Conservation (phyloP, 495 filamentous ascomycete species). For the Physcia stellaris region DNA sequence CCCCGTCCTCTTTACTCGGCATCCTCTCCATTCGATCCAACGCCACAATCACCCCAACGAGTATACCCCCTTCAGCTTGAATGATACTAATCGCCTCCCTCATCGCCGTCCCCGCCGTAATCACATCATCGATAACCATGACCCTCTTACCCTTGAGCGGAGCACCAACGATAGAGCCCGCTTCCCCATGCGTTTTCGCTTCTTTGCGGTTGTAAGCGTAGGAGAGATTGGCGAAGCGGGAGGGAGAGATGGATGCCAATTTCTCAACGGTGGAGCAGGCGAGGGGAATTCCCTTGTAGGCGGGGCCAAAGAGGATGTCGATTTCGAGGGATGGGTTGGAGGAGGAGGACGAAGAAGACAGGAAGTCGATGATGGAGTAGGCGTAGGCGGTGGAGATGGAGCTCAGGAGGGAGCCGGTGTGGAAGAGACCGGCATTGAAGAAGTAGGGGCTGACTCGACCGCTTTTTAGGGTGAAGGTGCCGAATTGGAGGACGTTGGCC, state of each 20-base stretch:
- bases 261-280: constrained; percentile 58
- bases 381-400: constrained; percentile 72
- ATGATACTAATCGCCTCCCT: constrained; percentile 82
- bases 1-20: constrained; percentile 39
- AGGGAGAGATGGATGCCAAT: constrained; percentile 46
- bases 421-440: constrained; percentile 87
- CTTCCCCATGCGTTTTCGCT: constrained; percentile 86
- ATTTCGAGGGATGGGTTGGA: constrained; percentile 15
- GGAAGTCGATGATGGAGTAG: constrained; percentile 28
- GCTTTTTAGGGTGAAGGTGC: constrained; percentile 81
- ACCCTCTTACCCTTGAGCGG: constrained; percentile 70
- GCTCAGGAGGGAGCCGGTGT: constrained; percentile 56
- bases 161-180: constrained; percentile 80
- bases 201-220: constrained; percentile 96
- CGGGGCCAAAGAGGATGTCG: constrained; percentile 50
- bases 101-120: constrained; percentile 87
- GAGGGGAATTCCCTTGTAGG: constrained; percentile 91
- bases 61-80: constrained; percentile 58
- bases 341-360: constrained; percentile 13
- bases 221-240: constrained; percentile 40
- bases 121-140: constrained; percentile 88
- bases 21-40: constrained; percentile 82
- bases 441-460: constrained; percentile 93
- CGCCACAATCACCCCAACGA: constrained; percentile 76
- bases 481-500: constrained; percentile 73